A percentile compares a stretch with the other conserved stretches of the same genome.
These are phyloP conservation scores for Lathyrus aphaca DNA, from an alignment of 306 rosid genomes.

Conservation along the genomic window DNA sequence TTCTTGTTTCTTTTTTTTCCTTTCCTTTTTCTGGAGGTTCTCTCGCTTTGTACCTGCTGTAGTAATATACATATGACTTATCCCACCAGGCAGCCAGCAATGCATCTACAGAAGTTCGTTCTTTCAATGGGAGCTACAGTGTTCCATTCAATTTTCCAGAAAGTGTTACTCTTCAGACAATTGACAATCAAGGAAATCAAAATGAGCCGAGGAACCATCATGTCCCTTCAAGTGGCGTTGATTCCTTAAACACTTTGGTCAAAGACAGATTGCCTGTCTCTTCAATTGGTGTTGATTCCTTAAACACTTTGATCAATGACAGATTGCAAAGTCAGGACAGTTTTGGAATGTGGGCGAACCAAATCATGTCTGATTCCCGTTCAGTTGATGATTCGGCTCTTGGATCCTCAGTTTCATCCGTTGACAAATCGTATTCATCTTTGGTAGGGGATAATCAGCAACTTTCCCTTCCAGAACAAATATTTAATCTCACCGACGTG, in stretches of 20 bases:
- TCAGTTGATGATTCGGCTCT: conserved; percentile 56
- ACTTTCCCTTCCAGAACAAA: conserved; percentile 62
- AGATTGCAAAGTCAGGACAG: conserved; percentile 84
- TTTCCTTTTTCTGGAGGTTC: conserved; percentile 14
- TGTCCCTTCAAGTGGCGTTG: conserved; percentile 39
- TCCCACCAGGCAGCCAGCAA: conserved; percentile 58
- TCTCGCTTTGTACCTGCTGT: conserved; percentile 19
- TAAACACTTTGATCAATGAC: conserved; percentile 44
- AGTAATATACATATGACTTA: conserved; percentile 24
- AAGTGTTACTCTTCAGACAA: conserved; percentile 43
- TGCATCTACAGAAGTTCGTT: conserved; percentile 47
- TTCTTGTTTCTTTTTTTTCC: not conserved
- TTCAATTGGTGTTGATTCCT: conserved; percentile 41
- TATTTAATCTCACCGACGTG: conserved; percentile 73
- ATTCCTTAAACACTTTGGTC: conserved; percentile 44
- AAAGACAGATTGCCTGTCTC: conserved; percentile 55
- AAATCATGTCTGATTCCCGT: conserved; percentile 60
- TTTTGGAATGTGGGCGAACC: conserved; percentile 82
- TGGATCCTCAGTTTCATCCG: conserved; percentile 60
- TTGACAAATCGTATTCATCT: conserved; percentile 51
- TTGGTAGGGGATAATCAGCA: conserved; percentile 52
- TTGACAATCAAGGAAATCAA: conserved; percentile 50
- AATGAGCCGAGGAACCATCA: conserved; percentile 45
- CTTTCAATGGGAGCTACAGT: conserved; percentile 46
- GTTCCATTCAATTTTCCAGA: conserved; percentile 47